These are phyloP conservation scores for Penicillium crustosum DNA, from an alignment of 2,329 filamentous ascomycete genomes.

Conservation along the genomic window DNA sequence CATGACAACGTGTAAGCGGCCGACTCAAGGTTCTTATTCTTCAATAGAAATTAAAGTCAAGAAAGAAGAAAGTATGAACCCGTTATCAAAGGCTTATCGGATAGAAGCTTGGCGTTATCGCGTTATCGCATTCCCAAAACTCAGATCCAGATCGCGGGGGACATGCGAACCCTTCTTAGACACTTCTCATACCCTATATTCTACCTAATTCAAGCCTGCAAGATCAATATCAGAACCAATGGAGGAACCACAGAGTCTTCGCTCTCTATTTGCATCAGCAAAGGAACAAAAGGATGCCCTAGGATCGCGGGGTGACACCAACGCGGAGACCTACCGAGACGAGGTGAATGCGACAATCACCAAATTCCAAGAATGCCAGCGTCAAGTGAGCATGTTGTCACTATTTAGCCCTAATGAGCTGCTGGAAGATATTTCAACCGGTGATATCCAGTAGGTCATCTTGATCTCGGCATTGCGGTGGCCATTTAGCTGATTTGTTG, in stretches of 20 bases:
- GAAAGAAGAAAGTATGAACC: neutral
- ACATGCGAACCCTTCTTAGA: slow-evolving; percentile 5
- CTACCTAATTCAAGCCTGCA: neutral
- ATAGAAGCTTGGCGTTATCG: slow-evolving; percentile 4
- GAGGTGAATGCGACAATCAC: slow-evolving; percentile 66
- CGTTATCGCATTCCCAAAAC: slow-evolving; percentile 24
- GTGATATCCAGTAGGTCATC: slow-evolving; percentile 67
- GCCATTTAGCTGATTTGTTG: slow-evolving; percentile 22
- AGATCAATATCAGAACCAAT: slow-evolving; percentile 31
- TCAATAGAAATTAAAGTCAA: too few relatives aligned
- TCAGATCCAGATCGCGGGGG: slow-evolving; percentile 24
- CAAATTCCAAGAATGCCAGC: slow-evolving; percentile 71
- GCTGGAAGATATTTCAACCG: slow-evolving; percentile 80
- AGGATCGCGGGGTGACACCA: slow-evolving; percentile 64
- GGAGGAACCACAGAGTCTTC: slow-evolving; percentile 55
- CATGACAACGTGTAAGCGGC: too few relatives aligned
- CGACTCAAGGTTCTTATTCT: too few relatives aligned
- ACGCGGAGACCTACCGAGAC: slow-evolving; percentile 64
- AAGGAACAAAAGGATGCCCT: slow-evolving; percentile 58
- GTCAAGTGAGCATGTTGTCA: slow-evolving; percentile 67
- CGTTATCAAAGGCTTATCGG: neutral
- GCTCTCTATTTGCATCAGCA: slow-evolving; percentile 55
- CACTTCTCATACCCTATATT: neutral
- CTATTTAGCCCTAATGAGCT: slow-evolving; percentile 91
- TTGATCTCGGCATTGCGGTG: neutral